Conservation (phyloP, 1,284 basidiomycete genomes). For the Rhodotorula sp. region DNA sequence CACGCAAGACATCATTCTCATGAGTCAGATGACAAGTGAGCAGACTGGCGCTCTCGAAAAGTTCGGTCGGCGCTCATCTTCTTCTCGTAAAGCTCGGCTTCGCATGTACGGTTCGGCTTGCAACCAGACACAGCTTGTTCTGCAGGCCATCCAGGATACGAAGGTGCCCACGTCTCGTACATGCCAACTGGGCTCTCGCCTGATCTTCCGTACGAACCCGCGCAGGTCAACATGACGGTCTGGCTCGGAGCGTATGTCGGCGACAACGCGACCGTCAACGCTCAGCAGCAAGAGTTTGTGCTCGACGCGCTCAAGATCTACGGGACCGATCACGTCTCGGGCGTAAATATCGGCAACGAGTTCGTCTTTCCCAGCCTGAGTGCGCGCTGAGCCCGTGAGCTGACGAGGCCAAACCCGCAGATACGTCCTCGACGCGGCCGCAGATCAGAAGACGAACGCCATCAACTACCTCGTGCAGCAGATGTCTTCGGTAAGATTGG, state of each 20-base stretch:
- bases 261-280: conserved; percentile 65
- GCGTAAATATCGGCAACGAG: conserved; percentile 62
- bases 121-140: conserved; percentile 55
- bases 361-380: conserved; percentile 24
- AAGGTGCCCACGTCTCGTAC: conserved; percentile 62
- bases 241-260: conserved; percentile 51
- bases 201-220: too few relatives aligned
- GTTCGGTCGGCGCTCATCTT: not conserved
- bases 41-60: not conserved
- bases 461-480: conserved; percentile 6
- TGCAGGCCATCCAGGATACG: conserved; percentile 80
- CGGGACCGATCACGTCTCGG: conserved; percentile 72
- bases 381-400: too few relatives aligned
- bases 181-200: not conserved
- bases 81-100: conserved; percentile 18
- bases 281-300: conserved; percentile 67
- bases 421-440: conserved; percentile 72
- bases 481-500: conserved; percentile 6
- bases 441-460: conserved; percentile 18
- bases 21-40: conserved; percentile 48
- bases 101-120: conserved; percentile 52
- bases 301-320: conserved; percentile 69
- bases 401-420: conserved; percentile 32
- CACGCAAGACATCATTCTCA: conserved; percentile 48
- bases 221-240: conserved; percentile 29